These are phyloP conservation scores for Raffaelea ambrosiae DNA, from an alignment of 2,329 filamentous ascomycete genomes.

Conservation along the genomic window DNA sequence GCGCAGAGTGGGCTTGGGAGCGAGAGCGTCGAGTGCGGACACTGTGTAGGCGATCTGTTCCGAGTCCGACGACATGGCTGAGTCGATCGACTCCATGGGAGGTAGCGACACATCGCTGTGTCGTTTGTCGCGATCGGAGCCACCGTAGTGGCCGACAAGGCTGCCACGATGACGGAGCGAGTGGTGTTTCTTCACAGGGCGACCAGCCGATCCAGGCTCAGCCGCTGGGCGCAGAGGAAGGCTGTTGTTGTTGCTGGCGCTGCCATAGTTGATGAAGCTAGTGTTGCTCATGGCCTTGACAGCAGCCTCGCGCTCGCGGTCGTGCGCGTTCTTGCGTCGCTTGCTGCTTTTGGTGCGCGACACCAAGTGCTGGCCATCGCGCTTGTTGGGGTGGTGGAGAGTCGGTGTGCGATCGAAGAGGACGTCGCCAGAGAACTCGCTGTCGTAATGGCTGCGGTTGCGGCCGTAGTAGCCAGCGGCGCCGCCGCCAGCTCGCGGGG, in stretches of 20 bases:
- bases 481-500: conserved; percentile 8
- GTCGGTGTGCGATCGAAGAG: conserved; percentile 37
- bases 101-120: conserved; percentile 70
- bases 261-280: not conserved
- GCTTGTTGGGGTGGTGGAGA: conserved; percentile 50
- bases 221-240: conserved; percentile 55
- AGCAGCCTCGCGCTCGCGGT: conserved; percentile 74
- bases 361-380: conserved; percentile 47
- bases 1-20: conserved; percentile 75
- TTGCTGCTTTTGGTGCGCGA: conserved; percentile 67
- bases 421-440: conserved; percentile 14
- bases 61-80: conserved; percentile 65
- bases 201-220: conserved; percentile 50
- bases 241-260: conserved; percentile 21
- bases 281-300: conserved; percentile 71
- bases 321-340: conserved; percentile 61
- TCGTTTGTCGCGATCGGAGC: conserved; percentile 27
- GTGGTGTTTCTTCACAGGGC: conserved; percentile 47
- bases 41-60: conserved; percentile 74
- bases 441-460: not conserved
- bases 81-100: conserved; percentile 64
- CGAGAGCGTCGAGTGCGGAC: conserved; percentile 70
- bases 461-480: conserved; percentile 1
- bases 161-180: conserved; percentile 27
- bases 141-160: conserved; percentile 23